Evolutionary conservation across 257 asterid species (phyloP), one percentile per base, ranked within the genome.

Genomic region (Prunella vulgaris): DNA sequence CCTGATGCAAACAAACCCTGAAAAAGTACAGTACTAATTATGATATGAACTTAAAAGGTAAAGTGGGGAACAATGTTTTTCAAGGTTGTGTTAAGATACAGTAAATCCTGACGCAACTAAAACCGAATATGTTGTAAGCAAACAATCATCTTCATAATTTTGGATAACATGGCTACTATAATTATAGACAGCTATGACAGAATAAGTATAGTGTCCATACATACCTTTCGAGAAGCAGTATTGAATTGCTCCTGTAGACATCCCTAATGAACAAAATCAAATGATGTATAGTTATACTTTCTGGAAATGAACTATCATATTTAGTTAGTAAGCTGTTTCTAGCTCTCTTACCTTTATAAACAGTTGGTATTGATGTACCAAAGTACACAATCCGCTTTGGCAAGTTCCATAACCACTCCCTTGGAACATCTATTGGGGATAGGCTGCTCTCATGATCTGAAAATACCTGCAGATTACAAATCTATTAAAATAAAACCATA

Each of bases 201-300:
- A 35, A 42, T 63, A 35, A 40, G 30, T 68, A 40, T 56, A 37
- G 70, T 42, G 20, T 42, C 18, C 35, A 24, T 51, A 61, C 82
- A 37, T 83, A 94, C 99, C 99, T 91, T 86, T 86, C 99, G 97
- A 94, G 76, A 94, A 94, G 84, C 97, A 91, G 82, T 83, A 83
- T 60, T 90, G 97, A 68, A 94, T 94, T 60, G 81, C 94, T 76
- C 85, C 90, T 2, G 95, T 87, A 60, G 87, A 68, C 74, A 94
- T 76, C 49, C 99, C 99, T 94, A 82, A 76, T 64, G 71, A 73
- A 33, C 74, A 80, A 21, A 66, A 52, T 68, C 25, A 78, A 44
- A 28, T 57, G 30, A 25, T 69, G 52, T 60, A 51, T 25, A 70
- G 52, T 76, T 60, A 77, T 22, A 69, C 52, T 46, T 56, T 69